Base-by-base conservation (phyloP, 225 moss, liverwort and hornwort genomes). In the Rhytidiadelphus loreus region DNA sequence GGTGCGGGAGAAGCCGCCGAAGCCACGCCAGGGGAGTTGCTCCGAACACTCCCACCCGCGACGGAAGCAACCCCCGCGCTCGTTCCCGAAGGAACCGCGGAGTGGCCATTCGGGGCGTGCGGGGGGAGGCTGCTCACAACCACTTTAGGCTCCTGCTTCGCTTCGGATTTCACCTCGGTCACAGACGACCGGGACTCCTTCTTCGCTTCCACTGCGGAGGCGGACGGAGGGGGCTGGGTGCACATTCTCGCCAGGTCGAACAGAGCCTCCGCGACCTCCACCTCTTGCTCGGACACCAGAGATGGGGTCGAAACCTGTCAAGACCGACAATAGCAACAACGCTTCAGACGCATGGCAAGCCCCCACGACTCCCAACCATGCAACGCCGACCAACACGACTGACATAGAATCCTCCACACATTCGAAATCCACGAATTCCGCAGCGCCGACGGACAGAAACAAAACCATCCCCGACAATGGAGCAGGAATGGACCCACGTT, bases 231-330 rank as follows among this genome's bases (percentile, higher is more conserved):
- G 62, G 94, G 92, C 80, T 91, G 91, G 58, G 93, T 94, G 83
- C 94, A 90, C 93, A 94, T 95, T 48, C 94, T 88, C 21, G 97
- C 96, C 59, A 96, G 88, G 91, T 96, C 96, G 86, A 95, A 98
- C 70, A 96, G 90, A 35, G 96, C 98, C 89, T 98, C 96, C 32
- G 96, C 96, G 5, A 96, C 98, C 89, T 98, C 96, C 39, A 91
- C 96, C 86, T 98, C 98, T 80, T 96, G 94, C 88, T 98, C 96
- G 29, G 96, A 96, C 86, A 96, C 92, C n/a, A 64, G 77, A 14
- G 90, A 86, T 35, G 92, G 84, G 50, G 90, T 83, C 53, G 95
- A 85, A 37, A 94, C 93, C 96, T 96, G 92, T 16, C 64, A 58
- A 66, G 58, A 5, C 32, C 63, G 32, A 20, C 71, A 86, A 72